A percentile compares a stretch with the other conserved stretches of the same genome.
phyloP scores from a whole-genome alignment of 768 basidiomycete genomes.

The Kwoniella dejecticola region DNA sequence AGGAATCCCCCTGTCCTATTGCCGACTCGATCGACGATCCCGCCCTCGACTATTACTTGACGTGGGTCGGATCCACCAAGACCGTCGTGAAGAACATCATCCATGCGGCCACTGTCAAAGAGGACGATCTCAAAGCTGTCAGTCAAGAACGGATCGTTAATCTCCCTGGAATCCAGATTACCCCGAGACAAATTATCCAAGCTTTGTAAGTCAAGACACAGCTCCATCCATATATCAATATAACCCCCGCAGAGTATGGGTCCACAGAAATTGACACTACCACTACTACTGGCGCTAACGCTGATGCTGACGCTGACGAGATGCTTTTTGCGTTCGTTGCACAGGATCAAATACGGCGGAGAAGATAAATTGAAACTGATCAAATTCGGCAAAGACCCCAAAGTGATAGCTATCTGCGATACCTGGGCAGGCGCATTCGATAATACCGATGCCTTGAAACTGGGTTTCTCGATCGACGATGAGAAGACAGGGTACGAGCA shows the following conservation, averaged over 20 bases:
- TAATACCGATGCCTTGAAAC: slow-evolving; percentile 24
- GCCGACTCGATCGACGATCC: slow-evolving; percentile 45
- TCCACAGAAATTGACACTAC: too few relatives aligned
- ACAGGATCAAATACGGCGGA: slow-evolving; percentile 59
- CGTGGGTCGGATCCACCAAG: slow-evolving; percentile 62
- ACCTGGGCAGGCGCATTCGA: slow-evolving; percentile 56
- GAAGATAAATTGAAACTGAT: slow-evolving; percentile 60
- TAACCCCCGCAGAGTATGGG: not conserved
- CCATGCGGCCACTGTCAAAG: slow-evolving; percentile 60
- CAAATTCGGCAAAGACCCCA: slow-evolving; percentile 44
- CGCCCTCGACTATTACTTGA: slow-evolving; percentile 59
- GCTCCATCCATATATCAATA: not conserved
- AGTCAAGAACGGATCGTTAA: slow-evolving; percentile 61
- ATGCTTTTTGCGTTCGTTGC: not conserved
- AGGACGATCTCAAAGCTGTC: slow-evolving; percentile 55
- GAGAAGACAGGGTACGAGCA: slow-evolving; percentile 47
- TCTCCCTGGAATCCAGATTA: slow-evolving; percentile 65
- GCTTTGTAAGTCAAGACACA: slow-evolving; percentile 60
- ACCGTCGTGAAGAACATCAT: slow-evolving; percentile 64
- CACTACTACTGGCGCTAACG: too few relatives aligned
- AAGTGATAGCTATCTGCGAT: slow-evolving; percentile 50
- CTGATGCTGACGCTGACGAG: too few relatives aligned
- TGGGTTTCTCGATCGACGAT: slow-evolving; percentile 54
- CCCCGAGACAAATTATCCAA: slow-evolving; percentile 62
- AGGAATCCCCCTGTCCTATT: slow-evolving; percentile 49